A percentile compares a stretch with the other conserved stretches of the same genome.
Evolutionary conservation across 164 flowering plant species (phyloP).

Genomic region (Nymphaea thermarum): DNA sequence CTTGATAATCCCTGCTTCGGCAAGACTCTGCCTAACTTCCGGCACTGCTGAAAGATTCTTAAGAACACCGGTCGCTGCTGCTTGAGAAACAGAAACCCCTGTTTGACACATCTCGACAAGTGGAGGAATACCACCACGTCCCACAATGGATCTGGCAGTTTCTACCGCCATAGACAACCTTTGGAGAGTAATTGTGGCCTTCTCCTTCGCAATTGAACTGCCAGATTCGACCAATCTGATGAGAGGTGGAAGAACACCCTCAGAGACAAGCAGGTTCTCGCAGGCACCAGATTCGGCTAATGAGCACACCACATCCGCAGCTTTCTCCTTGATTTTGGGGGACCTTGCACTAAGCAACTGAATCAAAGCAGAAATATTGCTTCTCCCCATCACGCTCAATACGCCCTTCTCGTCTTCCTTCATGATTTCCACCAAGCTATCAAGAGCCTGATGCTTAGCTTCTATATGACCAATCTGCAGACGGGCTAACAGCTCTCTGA

Average conservation of each 20-base stretch:
- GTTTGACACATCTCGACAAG: slow-evolving; percentile 58
- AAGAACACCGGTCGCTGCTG: slow-evolving; percentile 67
- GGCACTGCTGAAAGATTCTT: slow-evolving; percentile 80
- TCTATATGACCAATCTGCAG: slow-evolving; percentile 94
- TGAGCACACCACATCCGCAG: slow-evolving; percentile 55
- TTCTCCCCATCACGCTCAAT: slow-evolving; percentile 47
- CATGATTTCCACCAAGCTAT: slow-evolving; percentile 56
- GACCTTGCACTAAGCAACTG: slow-evolving; percentile 80
- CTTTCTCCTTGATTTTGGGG: slow-evolving; percentile 64
- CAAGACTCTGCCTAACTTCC: slow-evolving; percentile 55
- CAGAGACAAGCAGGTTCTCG: slow-evolving; percentile 76
- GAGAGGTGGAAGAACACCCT: slow-evolving; percentile 78
- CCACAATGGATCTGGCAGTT: slow-evolving; percentile 65
- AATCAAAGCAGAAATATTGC: slow-evolving; percentile 64
- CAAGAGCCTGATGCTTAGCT: slow-evolving; percentile 73
- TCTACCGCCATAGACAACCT: slow-evolving; percentile 68
- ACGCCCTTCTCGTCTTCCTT: slow-evolving; percentile 76
- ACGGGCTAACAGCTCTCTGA: slow-evolving; percentile 71
- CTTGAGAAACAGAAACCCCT: slow-evolving; percentile 70
- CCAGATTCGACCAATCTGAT: slow-evolving; percentile 85
- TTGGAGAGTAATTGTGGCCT: slow-evolving; percentile 72
- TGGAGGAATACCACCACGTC: slow-evolving; percentile 76
- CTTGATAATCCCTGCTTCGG: slow-evolving; percentile 67
- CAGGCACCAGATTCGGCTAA: slow-evolving; percentile 76
- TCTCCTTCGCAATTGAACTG: slow-evolving; percentile 53